phyloP scores from a whole-genome alignment of 768 basidiomycete genomes.

The Naganishia friedmannii region DNA sequence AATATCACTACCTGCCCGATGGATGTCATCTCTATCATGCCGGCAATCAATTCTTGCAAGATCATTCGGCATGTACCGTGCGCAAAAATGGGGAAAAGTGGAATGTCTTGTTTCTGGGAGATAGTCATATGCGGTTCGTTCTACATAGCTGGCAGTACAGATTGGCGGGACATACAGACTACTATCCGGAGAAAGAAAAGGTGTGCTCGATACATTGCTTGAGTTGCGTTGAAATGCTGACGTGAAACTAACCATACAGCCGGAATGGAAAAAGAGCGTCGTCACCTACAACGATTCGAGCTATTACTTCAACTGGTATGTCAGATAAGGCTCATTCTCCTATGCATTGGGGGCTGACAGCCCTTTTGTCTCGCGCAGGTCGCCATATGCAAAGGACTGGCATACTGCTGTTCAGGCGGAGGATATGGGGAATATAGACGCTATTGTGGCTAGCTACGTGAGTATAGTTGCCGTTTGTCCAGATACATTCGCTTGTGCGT shows the following conservation, averaged over 20 bases:
- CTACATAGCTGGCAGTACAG: slow-evolving; percentile 23
- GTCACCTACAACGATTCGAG: slow-evolving; percentile 8
- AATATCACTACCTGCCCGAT: slow-evolving; percentile 22
- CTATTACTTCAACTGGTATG: slow-evolving; percentile 20
- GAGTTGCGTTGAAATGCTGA: background rate
- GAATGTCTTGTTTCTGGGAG: slow-evolving; percentile 29
- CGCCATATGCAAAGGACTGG: slow-evolving; percentile 15
- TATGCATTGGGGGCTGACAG: no score
- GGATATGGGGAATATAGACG: slow-evolving; percentile 7
- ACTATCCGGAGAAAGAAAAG: slow-evolving; percentile 21
- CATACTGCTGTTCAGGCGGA: background rate
- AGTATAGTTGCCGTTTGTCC: background rate
- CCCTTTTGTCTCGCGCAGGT: background rate
- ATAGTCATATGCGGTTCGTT: slow-evolving; percentile 27
- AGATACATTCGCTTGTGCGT: background rate
- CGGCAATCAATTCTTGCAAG: slow-evolving; percentile 18
- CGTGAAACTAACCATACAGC: background rate
- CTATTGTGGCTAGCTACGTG: slow-evolving; percentile 9
- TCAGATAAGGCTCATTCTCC: no score
- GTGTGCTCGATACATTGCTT: background rate
- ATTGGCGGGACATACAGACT: slow-evolving; percentile 22
- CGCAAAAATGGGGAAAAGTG: background rate
- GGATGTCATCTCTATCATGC: slow-evolving; percentile 23
- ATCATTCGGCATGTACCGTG: slow-evolving; percentile 14
- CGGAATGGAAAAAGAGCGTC: slow-evolving; percentile 15